Base-by-base conservation (phyloP, 164 flowering plant species). In the Vitis amurensis region DNA sequence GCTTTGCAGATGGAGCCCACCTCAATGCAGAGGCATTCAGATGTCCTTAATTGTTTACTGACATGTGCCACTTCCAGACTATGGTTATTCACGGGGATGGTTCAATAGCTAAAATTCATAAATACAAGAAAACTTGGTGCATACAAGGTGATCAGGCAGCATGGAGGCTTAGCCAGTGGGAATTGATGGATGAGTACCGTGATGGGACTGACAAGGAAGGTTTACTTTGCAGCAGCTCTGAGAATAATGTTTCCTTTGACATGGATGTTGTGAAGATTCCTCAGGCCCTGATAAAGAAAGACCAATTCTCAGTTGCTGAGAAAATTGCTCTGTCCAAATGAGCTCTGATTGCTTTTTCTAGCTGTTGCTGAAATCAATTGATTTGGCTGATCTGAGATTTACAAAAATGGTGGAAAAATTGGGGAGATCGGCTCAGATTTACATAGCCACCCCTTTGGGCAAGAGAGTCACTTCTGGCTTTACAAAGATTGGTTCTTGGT, bases 111-210 rank as follows among this genome's bases (percentile, higher is more conserved):
- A 89, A 97, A 74, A 74, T 89, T 81, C 94, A 97, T 60, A 80
- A 88, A 71, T 87, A 88, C 77, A 88, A 87, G 84, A 93, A 92
- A 79, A 86, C 95, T 70, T 96, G 99, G 99, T 93, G 97, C 80
- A 96, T 89, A 88, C 99, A 96, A 82, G 99, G 99, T 30, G 90
- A 91, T 76, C 98, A 96, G 76, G 98, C 99, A 61, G 99, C 99
- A 66, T 96, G 99, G 99, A 93, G 99, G 79, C 97, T 96, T 63
- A 97, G 98, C 27, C 83, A 87, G 80, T 96, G 99, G 99, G 96
- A 92, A 63, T 81, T 96, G 82, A 96, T 92, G 98, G 88, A 88
- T 74, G 98, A 93, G 74, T 96, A 89, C 78, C 89, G 92, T 59
- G 68, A 77, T 76, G 94, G 95, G 47, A 97, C 97, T 75, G 90